These are phyloP conservation scores for Simplicillium aogashimaense DNA, from an alignment of 2,329 filamentous ascomycete species.

Conservation along the genomic window DNA sequence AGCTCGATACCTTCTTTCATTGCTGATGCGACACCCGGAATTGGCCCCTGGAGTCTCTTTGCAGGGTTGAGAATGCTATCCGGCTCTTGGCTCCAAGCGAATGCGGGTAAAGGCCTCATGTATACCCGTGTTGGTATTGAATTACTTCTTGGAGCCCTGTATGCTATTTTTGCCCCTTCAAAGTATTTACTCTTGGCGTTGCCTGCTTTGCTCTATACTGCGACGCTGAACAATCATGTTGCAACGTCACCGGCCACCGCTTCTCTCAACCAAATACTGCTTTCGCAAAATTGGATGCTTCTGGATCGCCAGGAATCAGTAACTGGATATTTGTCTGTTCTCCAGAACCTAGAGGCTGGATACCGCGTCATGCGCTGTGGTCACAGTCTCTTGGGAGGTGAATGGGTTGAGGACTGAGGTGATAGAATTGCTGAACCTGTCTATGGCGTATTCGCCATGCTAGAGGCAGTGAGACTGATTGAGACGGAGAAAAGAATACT, in stretches of 20 bases:
- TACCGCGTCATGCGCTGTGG: conserved; percentile 86
- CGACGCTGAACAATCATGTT: conserved; percentile 65
- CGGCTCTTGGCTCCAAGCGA: conserved; percentile 39
- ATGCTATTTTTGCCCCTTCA: conserved; percentile 58
- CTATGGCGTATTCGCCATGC: conserved; percentile 91
- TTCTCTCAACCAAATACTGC: conserved; percentile 56
- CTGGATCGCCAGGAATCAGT: conserved; percentile 75
- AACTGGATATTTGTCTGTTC: conserved; percentile 86
- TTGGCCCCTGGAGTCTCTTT: conserved; percentile 58
- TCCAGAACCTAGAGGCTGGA: conserved; percentile 61
- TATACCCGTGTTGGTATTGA: conserved; percentile 67
- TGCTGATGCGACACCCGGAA: conserved; percentile 53
- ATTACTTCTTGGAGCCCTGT: conserved; percentile 53
- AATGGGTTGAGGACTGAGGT: conserved; percentile 60
- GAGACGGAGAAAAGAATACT: conserved; percentile 42
- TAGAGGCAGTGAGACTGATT: conserved; percentile 82
- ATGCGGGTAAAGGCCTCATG: conserved; percentile 35
- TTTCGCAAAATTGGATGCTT: conserved; percentile 58
- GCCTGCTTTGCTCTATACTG: conserved; percentile 64
- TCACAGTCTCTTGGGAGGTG: conserved; percentile 85
- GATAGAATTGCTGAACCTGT: conserved; percentile 68
- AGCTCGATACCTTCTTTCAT: conserved; percentile 41
- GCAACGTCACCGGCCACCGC: conserved; percentile 49
- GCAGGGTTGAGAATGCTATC: conserved; percentile 34
- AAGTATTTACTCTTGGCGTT: conserved; percentile 55